Conservation (phyloP, 345 rosid species). For the Bruguiera gymnorhiza region DNA sequence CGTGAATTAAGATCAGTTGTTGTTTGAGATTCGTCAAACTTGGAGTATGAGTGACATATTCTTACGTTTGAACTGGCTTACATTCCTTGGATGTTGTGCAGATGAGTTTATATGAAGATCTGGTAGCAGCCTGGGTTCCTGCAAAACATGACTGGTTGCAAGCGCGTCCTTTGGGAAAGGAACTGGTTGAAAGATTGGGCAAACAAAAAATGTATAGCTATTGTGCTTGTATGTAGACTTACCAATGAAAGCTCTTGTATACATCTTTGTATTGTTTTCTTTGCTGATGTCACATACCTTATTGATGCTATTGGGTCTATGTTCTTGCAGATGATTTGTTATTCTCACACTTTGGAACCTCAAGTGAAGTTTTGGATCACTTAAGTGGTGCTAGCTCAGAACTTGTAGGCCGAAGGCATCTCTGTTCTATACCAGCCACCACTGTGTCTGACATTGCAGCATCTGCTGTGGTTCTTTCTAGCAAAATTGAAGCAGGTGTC, state of each 20-base stretch:
- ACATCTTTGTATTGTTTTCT: background rate
- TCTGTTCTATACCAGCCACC: slow-evolving; percentile 92
- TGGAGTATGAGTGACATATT: background rate
- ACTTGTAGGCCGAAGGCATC: slow-evolving; percentile 85
- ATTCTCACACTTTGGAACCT: slow-evolving; percentile 96
- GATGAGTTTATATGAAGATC: slow-evolving; percentile 98
- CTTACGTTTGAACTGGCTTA: background rate
- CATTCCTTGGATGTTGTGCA: slow-evolving; percentile 28
- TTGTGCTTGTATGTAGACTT: slow-evolving; percentile 65
- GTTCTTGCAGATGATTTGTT: slow-evolving; percentile 67
- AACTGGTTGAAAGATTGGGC: slow-evolving; percentile 68
- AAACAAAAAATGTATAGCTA: slow-evolving; percentile 72
- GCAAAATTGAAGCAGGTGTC: slow-evolving; percentile 79
- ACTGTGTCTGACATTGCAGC: slow-evolving; percentile 87
- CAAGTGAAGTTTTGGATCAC: slow-evolving; percentile 95
- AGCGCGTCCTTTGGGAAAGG: slow-evolving; percentile 64
- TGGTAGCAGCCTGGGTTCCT: slow-evolving; percentile 98
- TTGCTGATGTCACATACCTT: slow-evolving; percentile 14
- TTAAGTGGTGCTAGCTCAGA: slow-evolving; percentile 72
- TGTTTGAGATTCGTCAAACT: background rate
- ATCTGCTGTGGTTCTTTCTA: slow-evolving; percentile 78
- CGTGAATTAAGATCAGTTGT: background rate
- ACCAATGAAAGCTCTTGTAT: background rate
- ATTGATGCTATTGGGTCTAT: slow-evolving; percentile 11
- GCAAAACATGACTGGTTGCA: slow-evolving; percentile 83